Evolutionary conservation across 805 yeast species (phyloP), one percentile per base, ranked within the genome.

Genomic region (Myxozyma neotropica): DNA sequence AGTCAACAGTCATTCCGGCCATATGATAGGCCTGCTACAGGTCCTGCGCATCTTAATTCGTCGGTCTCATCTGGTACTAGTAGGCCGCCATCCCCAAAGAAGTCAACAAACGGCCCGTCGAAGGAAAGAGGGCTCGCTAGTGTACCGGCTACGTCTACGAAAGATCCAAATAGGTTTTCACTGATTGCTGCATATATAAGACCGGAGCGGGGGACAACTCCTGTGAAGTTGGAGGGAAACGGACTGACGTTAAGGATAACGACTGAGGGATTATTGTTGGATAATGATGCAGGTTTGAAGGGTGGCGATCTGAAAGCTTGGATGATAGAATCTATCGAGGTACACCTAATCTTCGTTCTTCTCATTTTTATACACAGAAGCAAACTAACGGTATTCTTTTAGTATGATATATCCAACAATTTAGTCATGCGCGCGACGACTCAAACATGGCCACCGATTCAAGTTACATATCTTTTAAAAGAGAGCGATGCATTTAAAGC

Each of bases 241-340:
- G 43, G 55, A 3, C 29, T 61, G 33, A 19, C 60, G 21, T 35
- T 61, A 13, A 45, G 57, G 26, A 53, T 61, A 13, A 55, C 57
- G 4, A 17, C 58, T 21, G 59, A 58, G 1, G 64, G 65, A 2
- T 39, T 61, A n/a, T 33, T 45, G 15, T 46, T 61, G 26, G 49
- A 50, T n/a, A 58, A 61, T 51, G 55, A 53, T 17, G 31, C 51
- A 19, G 60, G 55, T 6, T 26, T 52, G 3, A 45, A 59, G 23
- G 60, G 65, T 8, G 46, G 61, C 23, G 63, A 61, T 21, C 43
- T 61, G 21, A 55, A 51, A 19, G 46, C 64, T n/a, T 55, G 63
- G 64, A 61, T 61, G 64, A 44, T 61, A 6, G 55, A 49, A 26
- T 29, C 36, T 12, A 43, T 61, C 23, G 64, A 61, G 58, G 61